phyloP scores from a whole-genome alignment of 345 rosid species.

The Hibiscus syriacus region DNA sequence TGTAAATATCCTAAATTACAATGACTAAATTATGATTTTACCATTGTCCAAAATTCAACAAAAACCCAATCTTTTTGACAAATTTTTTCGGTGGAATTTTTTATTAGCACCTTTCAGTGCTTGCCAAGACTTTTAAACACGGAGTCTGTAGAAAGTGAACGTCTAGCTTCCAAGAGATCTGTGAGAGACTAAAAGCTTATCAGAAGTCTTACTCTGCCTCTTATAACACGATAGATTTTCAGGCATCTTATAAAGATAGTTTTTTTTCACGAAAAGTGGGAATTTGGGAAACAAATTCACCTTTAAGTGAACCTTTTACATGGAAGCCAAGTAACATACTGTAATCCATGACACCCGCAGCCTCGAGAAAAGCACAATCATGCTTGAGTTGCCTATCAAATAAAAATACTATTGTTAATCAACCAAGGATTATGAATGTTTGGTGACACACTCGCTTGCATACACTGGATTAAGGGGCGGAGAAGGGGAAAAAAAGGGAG shows the following conservation, averaged over 20 bases:
- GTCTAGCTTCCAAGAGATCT: constrained; percentile 1
- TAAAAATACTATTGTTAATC: neutral
- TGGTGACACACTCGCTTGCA: neutral
- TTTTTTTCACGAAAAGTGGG: neutral
- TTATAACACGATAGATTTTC: neutral
- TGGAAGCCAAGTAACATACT: constrained; percentile 47
- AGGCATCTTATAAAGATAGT: too few species aligned
- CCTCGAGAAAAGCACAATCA: constrained; percentile 55
- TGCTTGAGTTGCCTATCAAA: constrained; percentile 45
- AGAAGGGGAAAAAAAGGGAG: neutral
- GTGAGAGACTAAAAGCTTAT: neutral
- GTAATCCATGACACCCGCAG: constrained; percentile 50
- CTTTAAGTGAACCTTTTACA: constrained; percentile 30
- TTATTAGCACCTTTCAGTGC: too few species aligned
- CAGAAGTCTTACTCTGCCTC: neutral
- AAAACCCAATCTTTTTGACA: too few species aligned
- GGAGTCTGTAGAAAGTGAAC: neutral
- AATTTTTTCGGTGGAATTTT: too few species aligned
- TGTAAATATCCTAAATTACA: too few species aligned
- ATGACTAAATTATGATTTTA: too few species aligned
- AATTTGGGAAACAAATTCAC: constrained; percentile 16
- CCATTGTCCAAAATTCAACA: too few species aligned
- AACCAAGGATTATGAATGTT: neutral
- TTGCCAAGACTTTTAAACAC: too few species aligned
- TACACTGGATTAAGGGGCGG: too few species aligned